Base-by-base conservation (phyloP, 2,329 filamentous ascomycete species). In the Fusarium sp. region DNA sequence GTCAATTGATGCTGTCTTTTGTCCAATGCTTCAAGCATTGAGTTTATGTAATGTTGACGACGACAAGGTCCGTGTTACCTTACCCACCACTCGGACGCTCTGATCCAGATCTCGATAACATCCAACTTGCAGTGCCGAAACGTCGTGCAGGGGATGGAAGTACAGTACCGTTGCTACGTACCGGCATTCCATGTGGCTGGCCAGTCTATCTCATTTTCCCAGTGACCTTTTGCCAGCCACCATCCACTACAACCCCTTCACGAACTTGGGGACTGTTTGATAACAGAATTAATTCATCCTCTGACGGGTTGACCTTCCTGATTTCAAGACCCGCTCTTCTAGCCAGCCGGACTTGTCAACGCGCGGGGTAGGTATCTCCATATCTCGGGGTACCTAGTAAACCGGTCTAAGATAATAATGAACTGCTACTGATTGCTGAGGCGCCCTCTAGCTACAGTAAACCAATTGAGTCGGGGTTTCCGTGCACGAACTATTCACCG, bases 291-390 rank as follows among this genome's bases (percentile, higher is more conserved):
- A 38, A 24, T 42, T 34, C 14, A 31, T 36, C 31, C 36, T 53
- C 40, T 44, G 28, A 34, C 66, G 66, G 66, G 62, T 58, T 69
- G 39, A 61, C 66, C 40, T 69, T 69, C 66, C 66, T 67, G 43
- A 67, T 69, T 58, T 22, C 38, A 36, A 40, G 45, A 36, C 54
- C 43, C 39, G 50, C 54, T 69, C 50, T 43, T 50, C 50, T 65
- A 58, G 31, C 48, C 43, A 45, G 55, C 45, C 22, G 31, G 46
- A 10, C 24, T 60, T 55, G 53, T 44, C 52, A 55, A 24, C 13
- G 45, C 53, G 66, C 45, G 66, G 67, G 66, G 60, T 60, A 60
- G 40, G 45, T 39, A 69, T 49, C 44, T 63, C 55, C 43, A 58
- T 66, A 39, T 70, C 57, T 63, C 18, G 33, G 52, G 51, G 48